These are phyloP conservation scores for Fusarium odoratissimum DNA, from an alignment of 2,329 filamentous ascomycete species.

Conservation along the genomic window DNA sequence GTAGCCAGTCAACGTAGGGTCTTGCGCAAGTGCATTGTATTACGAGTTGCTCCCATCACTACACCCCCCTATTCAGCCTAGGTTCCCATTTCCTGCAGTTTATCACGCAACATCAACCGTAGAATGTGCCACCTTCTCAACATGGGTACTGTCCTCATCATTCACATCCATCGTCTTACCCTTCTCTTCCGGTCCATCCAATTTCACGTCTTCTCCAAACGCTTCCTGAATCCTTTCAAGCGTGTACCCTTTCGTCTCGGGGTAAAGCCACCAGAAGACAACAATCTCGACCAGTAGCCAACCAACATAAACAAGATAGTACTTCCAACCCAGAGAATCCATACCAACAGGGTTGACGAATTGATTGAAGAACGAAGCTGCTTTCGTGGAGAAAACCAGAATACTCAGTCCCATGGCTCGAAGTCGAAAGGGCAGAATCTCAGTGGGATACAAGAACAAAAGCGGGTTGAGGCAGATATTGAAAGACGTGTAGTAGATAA, in stretches of 20 bases:
- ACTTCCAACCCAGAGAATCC: slow-evolving; percentile 34
- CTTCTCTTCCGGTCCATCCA: slow-evolving; percentile 13
- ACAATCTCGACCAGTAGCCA: slow-evolving; percentile 39
- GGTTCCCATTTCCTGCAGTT: no score
- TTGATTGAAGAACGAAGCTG: slow-evolving; percentile 30
- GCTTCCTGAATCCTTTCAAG: slow-evolving; percentile 27
- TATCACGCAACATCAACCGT: neutral
- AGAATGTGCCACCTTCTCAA: neutral
- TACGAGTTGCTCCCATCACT: no score
- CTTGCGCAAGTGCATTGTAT: no score
- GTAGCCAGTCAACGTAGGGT: no score
- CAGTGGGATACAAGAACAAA: slow-evolving; percentile 18
- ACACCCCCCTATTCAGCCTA: no score
- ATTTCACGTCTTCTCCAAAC: slow-evolving; percentile 17
- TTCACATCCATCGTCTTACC: neutral
- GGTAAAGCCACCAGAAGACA: slow-evolving; percentile 55
- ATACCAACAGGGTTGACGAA: slow-evolving; percentile 44
- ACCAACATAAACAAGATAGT: slow-evolving; percentile 41
- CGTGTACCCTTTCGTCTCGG: slow-evolving; percentile 57
- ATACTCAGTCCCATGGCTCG: slow-evolving; percentile 29
- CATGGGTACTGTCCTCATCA: neutral
- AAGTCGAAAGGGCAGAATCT: slow-evolving; percentile 30
- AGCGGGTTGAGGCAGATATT: slow-evolving; percentile 31
- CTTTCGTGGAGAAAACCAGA: slow-evolving; percentile 25
- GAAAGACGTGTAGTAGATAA: slow-evolving; percentile 30